A percentile compares a stretch with the other conserved stretches of the same genome.
Conservation (phyloP, 768 basidiomycete species). For the Boletus vinaceobasis region DNA sequence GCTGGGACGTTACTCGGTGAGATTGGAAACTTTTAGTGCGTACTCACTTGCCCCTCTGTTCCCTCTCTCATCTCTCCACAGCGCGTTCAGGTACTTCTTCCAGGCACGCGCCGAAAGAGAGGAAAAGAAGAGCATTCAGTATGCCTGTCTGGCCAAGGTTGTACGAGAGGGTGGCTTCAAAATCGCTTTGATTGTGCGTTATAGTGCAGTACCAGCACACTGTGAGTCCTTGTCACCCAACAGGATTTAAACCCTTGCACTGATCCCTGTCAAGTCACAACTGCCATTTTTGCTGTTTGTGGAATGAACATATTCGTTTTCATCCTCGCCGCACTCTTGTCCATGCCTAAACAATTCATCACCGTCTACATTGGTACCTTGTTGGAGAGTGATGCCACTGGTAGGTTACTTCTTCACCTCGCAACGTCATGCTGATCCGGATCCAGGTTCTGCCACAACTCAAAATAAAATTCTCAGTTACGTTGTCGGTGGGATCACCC, state of each 20-base stretch:
- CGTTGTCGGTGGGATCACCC: constrained; percentile 61
- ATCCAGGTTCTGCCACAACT: constrained; percentile 23
- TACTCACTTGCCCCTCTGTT: constrained; percentile 4
- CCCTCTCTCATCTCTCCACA: constrained; percentile 28
- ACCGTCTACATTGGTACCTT: constrained; percentile 89
- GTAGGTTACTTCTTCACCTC: constrained; percentile 7
- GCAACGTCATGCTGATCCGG: constrained; percentile 1
- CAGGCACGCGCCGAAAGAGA: constrained; percentile 70
- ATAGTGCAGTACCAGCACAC: constrained; percentile 84
- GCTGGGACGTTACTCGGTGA: constrained; percentile 85
- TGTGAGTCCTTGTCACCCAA: constrained; percentile 45
- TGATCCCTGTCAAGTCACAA: constrained; percentile 57
- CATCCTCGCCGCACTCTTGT: constrained; percentile 72
- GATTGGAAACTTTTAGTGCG: constrained; percentile 84
- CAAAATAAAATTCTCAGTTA: constrained; percentile 67
- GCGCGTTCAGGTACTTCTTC: constrained; percentile 84
- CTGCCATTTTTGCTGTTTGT: constrained; percentile 83
- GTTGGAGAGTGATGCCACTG: constrained; percentile 47
- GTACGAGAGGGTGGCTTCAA: constrained; percentile 88
- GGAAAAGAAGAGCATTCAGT: constrained; percentile 54
- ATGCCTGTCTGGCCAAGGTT: constrained; percentile 61
- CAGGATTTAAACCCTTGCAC: background rate
- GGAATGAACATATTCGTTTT: constrained; percentile 83
- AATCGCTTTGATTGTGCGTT: constrained; percentile 71
- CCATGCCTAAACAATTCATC: constrained; percentile 87